Base-by-base conservation (phyloP, 345 rosid genomes). In the Aurinia saxatilis region DNA sequence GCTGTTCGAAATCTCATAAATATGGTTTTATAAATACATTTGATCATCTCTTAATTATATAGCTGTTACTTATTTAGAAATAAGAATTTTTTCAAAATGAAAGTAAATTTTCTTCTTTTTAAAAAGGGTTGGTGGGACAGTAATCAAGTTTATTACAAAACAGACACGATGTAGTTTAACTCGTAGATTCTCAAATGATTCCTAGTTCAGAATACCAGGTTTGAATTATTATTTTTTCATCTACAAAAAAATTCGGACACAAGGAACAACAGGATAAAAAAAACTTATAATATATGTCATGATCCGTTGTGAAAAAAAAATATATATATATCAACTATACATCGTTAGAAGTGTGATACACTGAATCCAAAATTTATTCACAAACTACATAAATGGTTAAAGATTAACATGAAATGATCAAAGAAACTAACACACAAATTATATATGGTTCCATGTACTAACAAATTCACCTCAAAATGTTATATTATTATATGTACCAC, bases 401-500 rank as follows among this genome's bases (percentile, higher is more conserved):
- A 10, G 29, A 37, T 14, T 33, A 16, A 42, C 29, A 51, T 18
- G 11, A 12, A 31, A 45, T 8, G 5, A 1, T 25, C 25, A 6
- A 49, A 23, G 45, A 65, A 16, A 56, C 3, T 1, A 45, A 33
- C n/a, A 64, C 44, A 23, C 21, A 44, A 27, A 36, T n/a, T n/a
- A n/a, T n/a, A 6, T 10, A 63, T 40, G 31, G 41, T 45, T 23
- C 27, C n/a, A 46, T 2, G 16, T 19, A 59, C 46, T 4, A 58
- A 51, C 66, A 51, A 6, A 42, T 60, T 36, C 40, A 16, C 14
- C 23, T 66, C 50, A 47, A 17, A 29, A 35, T 52, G 61, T 37
- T 41, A 30, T n/a, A n/a, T n/a, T n/a, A n/a, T n/a, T n/a, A n/a
- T 60, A 60, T 41, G 15, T 30, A 59, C 60, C 52, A 50, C 37